phyloP scores from a whole-genome alignment of 495 filamentous ascomycete genomes.

The Peziza echinospora region DNA sequence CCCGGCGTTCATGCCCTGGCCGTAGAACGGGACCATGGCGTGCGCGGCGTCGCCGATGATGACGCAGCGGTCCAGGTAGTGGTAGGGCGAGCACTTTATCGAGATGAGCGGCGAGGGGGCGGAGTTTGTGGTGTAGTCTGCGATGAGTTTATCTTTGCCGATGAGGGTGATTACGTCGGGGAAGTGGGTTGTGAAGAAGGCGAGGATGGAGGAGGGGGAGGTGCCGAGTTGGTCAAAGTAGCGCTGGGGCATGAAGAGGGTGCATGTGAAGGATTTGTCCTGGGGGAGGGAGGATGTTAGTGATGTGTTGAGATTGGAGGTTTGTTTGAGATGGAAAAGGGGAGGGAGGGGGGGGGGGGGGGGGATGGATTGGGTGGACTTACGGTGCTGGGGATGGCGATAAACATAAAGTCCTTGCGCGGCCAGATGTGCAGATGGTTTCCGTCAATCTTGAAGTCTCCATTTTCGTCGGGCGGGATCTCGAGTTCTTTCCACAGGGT shows the following conservation, averaged over 20 bases:
- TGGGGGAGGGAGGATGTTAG: constrained; percentile 7
- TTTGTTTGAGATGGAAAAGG: not conserved
- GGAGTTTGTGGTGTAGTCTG: constrained; percentile 56
- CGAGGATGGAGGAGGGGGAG: constrained; percentile 31
- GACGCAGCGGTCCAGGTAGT: constrained; percentile 53
- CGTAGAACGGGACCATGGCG: constrained; percentile 93
- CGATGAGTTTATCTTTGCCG: constrained; percentile 37
- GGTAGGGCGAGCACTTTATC: constrained; percentile 70
- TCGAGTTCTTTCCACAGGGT: constrained; percentile 94
- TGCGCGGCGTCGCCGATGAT: constrained; percentile 90
- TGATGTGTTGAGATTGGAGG: not conserved
- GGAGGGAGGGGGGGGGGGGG: not conserved
- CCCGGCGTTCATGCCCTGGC: constrained; percentile 72
- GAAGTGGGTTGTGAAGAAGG: constrained; percentile 61
- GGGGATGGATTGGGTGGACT: constrained; percentile 4
- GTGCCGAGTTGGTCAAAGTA: constrained; percentile 38
- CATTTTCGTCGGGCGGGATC: constrained; percentile 38
- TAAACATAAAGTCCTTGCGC: constrained; percentile 83
- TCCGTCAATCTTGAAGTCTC: constrained; percentile 56
- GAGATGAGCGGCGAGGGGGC: constrained; percentile 81
- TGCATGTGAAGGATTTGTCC: constrained; percentile 89
- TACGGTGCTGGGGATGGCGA: constrained; percentile 66
- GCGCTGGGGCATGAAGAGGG: constrained; percentile 56
- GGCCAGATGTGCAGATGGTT: constrained; percentile 98
- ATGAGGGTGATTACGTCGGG: constrained; percentile 80